Conservation (phyloP, 2,329 filamentous ascomycete species). For the Lachnellula hyalina region DNA sequence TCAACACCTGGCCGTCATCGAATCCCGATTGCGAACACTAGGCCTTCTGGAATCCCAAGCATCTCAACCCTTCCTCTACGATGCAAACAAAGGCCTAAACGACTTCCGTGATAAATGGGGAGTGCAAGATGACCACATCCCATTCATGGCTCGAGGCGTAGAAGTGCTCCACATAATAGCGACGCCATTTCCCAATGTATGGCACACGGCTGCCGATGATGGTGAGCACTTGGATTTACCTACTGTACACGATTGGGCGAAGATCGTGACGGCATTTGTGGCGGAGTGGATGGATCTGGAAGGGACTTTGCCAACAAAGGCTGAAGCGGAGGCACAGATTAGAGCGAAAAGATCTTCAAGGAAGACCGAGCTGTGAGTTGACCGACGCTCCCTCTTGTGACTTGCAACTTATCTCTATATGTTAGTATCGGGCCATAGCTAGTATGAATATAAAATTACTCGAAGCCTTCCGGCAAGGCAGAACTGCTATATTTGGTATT, state of each 20-base stretch:
- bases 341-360: slow-evolving; percentile 15
- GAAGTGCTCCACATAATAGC: slow-evolving; percentile 88
- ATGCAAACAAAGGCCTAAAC: slow-evolving; percentile 48
- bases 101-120: slow-evolving; percentile 45
- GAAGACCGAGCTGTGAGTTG: slow-evolving; percentile 32
- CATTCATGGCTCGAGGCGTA: slow-evolving; percentile 82
- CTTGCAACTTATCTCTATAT: slow-evolving; percentile 16
- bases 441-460: not conserved
- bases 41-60: slow-evolving; percentile 58
- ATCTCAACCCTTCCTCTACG: slow-evolving; percentile 58
- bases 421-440: slow-evolving; percentile 8
- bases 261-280: slow-evolving; percentile 75
- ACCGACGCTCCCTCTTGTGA: slow-evolving; percentile 11
- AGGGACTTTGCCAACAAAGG: slow-evolving; percentile 24
- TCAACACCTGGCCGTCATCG: slow-evolving; percentile 65
- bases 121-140: slow-evolving; percentile 84
- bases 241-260: slow-evolving; percentile 82
- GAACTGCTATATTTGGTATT: too few relatives aligned
- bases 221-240: slow-evolving; percentile 75
- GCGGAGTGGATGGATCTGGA: slow-evolving; percentile 86
- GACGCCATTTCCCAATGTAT: slow-evolving; percentile 72
- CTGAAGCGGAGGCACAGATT: slow-evolving; percentile 3
- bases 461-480: too few relatives aligned
- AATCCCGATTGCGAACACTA: slow-evolving; percentile 66
- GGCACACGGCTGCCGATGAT: slow-evolving; percentile 83